phyloP scores from a whole-genome alignment of 2,329 filamentous ascomycete genomes.

The Xylariaceae sp. region DNA sequence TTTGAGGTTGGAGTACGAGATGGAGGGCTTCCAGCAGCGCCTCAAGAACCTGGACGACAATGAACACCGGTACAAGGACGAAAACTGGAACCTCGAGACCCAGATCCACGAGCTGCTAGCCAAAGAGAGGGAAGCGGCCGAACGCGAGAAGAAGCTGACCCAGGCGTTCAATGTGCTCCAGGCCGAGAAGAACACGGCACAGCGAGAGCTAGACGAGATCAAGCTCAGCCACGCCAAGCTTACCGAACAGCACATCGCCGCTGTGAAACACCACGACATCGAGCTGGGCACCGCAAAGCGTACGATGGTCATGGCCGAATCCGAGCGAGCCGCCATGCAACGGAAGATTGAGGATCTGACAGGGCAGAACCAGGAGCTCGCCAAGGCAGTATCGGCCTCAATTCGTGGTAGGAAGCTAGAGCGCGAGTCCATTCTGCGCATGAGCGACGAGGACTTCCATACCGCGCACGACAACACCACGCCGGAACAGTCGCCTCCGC shows the following conservation, averaged over 20 bases:
- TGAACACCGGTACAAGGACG: constrained; percentile 93
- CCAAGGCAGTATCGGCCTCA: constrained; percentile 66
- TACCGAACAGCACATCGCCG: constrained; percentile 69
- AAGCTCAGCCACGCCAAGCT: constrained; percentile 75
- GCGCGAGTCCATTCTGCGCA: constrained; percentile 51
- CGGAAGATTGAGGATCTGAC: constrained; percentile 84
- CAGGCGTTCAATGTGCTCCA: constrained; percentile 65
- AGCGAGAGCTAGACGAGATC: constrained; percentile 87
- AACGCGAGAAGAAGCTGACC: constrained; percentile 76
- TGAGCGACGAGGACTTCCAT: constrained; percentile 59
- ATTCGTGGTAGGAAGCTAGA: constrained; percentile 64
- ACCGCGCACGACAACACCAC: constrained; percentile 64
- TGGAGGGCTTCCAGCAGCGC: constrained; percentile 71
- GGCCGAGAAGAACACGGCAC: constrained; percentile 68
- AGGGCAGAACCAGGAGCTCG: constrained; percentile 85
- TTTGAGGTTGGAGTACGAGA: constrained; percentile 74
- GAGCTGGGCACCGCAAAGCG: constrained; percentile 81
- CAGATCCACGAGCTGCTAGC: constrained; percentile 79
- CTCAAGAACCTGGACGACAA: constrained; percentile 83
- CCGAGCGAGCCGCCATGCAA: constrained; percentile 71
- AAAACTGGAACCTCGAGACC: constrained; percentile 96
- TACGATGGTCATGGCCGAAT: constrained; percentile 70
- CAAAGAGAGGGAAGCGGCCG: constrained; percentile 67
- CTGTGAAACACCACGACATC: constrained; percentile 79
- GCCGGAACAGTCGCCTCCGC: constrained; percentile 83